phyloP scores from a whole-genome alignment of 176 grass and related monocot genomes.

The Cymbopogon citratus region DNA sequence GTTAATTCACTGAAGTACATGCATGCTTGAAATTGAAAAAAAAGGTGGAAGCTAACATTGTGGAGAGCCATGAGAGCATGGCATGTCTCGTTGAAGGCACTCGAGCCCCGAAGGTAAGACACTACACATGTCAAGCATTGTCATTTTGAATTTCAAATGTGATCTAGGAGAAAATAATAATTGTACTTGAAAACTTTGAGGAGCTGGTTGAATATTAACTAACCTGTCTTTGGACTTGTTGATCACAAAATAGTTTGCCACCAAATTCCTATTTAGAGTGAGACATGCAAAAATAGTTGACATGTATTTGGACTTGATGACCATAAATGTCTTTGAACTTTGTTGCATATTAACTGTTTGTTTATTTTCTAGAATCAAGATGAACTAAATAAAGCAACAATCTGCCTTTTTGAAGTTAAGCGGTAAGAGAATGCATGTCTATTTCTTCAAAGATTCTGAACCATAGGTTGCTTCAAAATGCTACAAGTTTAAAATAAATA shows the following conservation, averaged over 20 bases:
- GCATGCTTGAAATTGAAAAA: neutral
- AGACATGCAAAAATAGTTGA: neutral
- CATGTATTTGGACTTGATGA: neutral
- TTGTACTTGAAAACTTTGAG: neutral
- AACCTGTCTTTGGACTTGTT: slow-evolving; percentile 53
- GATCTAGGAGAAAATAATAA: neutral
- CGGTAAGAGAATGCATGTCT: too few species aligned
- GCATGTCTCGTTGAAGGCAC: slow-evolving; percentile 50
- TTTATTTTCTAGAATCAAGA: neutral
- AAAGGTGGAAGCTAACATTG: slow-evolving; percentile 33
- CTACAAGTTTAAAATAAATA: neutral
- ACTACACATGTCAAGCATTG: slow-evolving; percentile 11
- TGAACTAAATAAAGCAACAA: neutral
- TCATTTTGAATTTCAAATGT: neutral
- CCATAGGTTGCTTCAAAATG: neutral
- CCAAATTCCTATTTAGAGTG: slow-evolving; percentile 58
- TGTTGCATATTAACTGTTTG: neutral
- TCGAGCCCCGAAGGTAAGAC: slow-evolving; percentile 40
- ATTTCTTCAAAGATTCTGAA: neutral
- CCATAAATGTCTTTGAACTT: too few species aligned
- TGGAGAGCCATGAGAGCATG: slow-evolving; percentile 48
- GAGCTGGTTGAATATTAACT: neutral
- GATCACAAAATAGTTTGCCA: slow-evolving; percentile 59
- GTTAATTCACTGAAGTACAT: neutral
- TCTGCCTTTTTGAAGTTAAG: neutral